Base-by-base conservation (phyloP, 2,329 filamentous ascomycete species). In the Trichoderma koningiopsis region DNA sequence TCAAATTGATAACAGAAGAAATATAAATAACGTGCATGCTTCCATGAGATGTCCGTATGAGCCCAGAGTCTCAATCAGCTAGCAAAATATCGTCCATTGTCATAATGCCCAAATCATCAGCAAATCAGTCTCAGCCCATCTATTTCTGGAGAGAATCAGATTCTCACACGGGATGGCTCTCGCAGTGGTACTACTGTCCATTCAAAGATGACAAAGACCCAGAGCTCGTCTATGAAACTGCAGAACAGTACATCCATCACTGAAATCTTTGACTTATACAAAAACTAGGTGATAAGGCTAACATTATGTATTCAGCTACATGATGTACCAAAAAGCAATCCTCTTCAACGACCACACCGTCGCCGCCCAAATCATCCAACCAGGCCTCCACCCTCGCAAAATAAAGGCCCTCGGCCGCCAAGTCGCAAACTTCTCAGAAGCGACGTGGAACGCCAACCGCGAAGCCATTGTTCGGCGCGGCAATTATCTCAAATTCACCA, bases 401-500 rank as follows among this genome's bases (percentile, higher is more conserved):
- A 85, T 85, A 69, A 88, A 86, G 71, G 76, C 76, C 0, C 81
- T 91, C 0, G 89, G 89, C 0, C 81, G 89, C 29, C 76, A 80
- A 64, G 86, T 91, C 1, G 75, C 77, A 49, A 79, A 80, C 29
- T 91, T 91, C 74, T 79, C 85, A 61, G 77, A 84, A 0, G 71
- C 73, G 3, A 76, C 79, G 0, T 92, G 89, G 89, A 75, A 83
- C 40, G 72, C 76, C 35, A 74, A 87, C 68, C 84, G 88, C 57
- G 78, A 81, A 52, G 73, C 76, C 2, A 85, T 92, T 61, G 90
- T 91, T 0, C 81, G 82, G 40, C 80, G 85, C 19, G 89, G 86
- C 2, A 90, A 84, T 66, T 81, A 83, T 60, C 81, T 84, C 73
- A 91, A 91, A 74, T 91, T 91, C 73, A 86, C 83, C 4, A 73